Evolutionary conservation across 805 yeast genomes (phyloP).

Genomic region (Saccharomycopsis sp.): DNA sequence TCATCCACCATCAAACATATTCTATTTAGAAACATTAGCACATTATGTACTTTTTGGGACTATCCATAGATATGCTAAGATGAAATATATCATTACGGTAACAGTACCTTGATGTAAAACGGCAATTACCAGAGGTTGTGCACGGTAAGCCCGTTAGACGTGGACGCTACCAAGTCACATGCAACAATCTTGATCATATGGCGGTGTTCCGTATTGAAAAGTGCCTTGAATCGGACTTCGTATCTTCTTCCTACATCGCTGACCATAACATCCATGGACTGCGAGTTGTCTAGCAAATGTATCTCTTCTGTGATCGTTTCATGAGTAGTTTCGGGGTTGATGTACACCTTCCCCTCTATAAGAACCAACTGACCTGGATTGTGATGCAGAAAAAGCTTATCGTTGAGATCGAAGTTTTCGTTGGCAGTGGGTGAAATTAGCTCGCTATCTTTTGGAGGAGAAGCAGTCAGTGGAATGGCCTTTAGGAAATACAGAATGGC

Average conservation of each 20-base stretch:
- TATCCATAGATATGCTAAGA: too few species aligned
- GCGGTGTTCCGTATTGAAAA: constrained; percentile 8
- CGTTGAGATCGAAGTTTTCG: not conserved
- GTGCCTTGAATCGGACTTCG: not conserved
- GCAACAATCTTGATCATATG: constrained; percentile 6
- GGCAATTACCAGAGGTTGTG: not conserved
- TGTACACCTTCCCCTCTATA: not conserved
- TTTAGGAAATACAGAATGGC: not conserved
- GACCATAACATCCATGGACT: not conserved
- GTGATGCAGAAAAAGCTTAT: not conserved
- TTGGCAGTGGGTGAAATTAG: not conserved
- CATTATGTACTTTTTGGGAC: too few species aligned
- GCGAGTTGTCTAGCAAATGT: not conserved
- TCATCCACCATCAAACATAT: too few species aligned
- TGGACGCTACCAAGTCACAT: not conserved
- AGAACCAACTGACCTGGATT: not conserved
- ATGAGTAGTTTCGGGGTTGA: not conserved
- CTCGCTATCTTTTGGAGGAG: not conserved
- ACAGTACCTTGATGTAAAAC: too few species aligned
- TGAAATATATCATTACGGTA: too few species aligned
- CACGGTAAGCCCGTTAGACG: not conserved
- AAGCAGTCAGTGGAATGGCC: not conserved
- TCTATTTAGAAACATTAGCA: too few species aligned
- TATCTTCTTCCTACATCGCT: not conserved
- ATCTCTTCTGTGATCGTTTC: not conserved